These are phyloP conservation scores for Ceratocystis colombiana DNA, from an alignment of 2,329 filamentous ascomycete genomes.

Conservation along the genomic window DNA sequence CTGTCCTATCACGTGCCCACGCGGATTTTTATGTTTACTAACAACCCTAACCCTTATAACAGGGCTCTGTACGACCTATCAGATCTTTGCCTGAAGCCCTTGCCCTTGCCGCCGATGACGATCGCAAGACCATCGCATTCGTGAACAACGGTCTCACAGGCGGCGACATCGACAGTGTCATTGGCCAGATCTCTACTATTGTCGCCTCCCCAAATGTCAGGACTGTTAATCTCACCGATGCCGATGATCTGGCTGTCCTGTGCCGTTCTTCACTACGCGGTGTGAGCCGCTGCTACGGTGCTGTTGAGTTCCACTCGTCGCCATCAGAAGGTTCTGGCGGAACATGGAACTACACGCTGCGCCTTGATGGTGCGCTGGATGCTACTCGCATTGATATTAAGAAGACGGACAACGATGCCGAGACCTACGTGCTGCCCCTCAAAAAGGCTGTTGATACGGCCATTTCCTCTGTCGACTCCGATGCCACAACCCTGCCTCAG, in stretches of 20 bases:
- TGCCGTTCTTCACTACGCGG: constrained; percentile 58
- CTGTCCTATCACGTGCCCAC: neutral
- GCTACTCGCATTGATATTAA: constrained; percentile 54
- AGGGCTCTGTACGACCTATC: constrained; percentile 48
- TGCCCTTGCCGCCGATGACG: constrained; percentile 41
- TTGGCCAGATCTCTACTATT: constrained; percentile 50
- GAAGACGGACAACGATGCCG: constrained; percentile 57
- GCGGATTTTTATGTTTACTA: neutral
- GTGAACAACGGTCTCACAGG: constrained; percentile 62
- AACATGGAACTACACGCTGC: constrained; percentile 78
- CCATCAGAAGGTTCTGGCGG: constrained; percentile 56
- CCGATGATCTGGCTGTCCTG: constrained; percentile 48
- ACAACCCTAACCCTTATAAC: neutral
- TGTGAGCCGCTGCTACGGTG: constrained; percentile 62
- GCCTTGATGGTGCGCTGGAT: constrained; percentile 58
- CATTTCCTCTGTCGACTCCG: constrained; percentile 47
- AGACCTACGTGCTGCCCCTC: constrained; percentile 69
- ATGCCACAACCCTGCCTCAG: constrained; percentile 34
- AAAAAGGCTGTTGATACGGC: constrained; percentile 67
- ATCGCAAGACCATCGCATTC: constrained; percentile 62
- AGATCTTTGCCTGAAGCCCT: constrained; percentile 57
- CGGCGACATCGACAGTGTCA: constrained; percentile 62
- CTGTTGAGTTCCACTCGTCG: constrained; percentile 64
- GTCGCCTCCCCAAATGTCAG: constrained; percentile 47
- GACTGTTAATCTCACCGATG: constrained; percentile 44